Evolutionary conservation across 108 stramenopile species (phyloP), one percentile per base, ranked within the genome.

Genomic region (Halocafeteria seosinensis): DNA sequence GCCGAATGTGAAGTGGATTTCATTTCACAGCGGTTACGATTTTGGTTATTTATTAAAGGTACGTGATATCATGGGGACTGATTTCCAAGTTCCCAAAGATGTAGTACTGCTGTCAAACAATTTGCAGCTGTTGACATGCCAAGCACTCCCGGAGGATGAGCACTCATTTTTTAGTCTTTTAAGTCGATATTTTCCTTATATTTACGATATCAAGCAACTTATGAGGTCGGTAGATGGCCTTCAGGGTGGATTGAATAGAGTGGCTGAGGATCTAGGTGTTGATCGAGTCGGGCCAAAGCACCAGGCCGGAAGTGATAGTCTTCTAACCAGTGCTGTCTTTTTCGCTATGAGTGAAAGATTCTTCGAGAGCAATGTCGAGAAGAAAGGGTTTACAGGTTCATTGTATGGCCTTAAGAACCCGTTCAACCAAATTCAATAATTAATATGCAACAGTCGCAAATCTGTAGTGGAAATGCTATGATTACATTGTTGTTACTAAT

Each of bases 121-220:
- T 55, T 71, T 98, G 47, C 95, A 95, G 24, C 13, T 67, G 58
- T 52, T 66, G 38, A 82, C 79, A 6, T 73, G 64, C 50, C 23
- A 25, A 32, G 53, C 71, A 21, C 71, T 81, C 21, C 80, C 80
- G 8, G 34, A 34, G 0, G 38, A 51, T n/a, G 72, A 91, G 67
- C 85, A 79, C 61, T 74, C 71, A 1, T 95, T 98, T 71, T 90
- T 94, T 66, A 88, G 94, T 38, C 65, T 87, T 61, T 84, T 95
- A 51, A 82, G 80, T 62, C 71, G 86, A 35, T 98, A 98, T 78
- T 98, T 98, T 69, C 97, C 97, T 24, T 84, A 80, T 50, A 79
- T 98, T 37, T 94, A 89, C 72, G 97, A 98, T 78, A 86, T 95
- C 76, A 98, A 98, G 77, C 91, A 82, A 73, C 88, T 95, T 84